Evolutionary conservation across 2,329 filamentous ascomycete species (phyloP), one percentile per base, ranked within the genome.

Genomic region (Venturia carpophila): DNA sequence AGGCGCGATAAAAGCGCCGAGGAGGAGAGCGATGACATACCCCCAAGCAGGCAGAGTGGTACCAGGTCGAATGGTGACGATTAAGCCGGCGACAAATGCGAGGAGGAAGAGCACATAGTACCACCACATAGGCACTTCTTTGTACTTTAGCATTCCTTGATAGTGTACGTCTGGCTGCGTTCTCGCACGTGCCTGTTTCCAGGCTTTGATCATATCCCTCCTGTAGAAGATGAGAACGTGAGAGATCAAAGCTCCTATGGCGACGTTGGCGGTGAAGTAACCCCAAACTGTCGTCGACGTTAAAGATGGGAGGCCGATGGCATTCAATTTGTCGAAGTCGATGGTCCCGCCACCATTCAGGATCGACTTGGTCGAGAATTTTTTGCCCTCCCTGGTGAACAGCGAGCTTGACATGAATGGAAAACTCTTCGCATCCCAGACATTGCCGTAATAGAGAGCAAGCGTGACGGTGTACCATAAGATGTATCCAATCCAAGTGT

Each of bases 21-120:
- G 79, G 39, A 84, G 69, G 43, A 86, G 79, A 72, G 83, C 85
- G 65, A 86, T 75, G 63, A 85, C 72, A 65, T 75, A 77, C 1
- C 74, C 75, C 77, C 77, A 79, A 75, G 75, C 79, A 1, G 79
- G 73, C 24, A 81, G 71, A 65, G 79, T 75, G 0, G 79, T 80
- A 10, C 69, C 67, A 21, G 69, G 74, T 1, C 66, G 70, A 19
- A 73, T 65, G 27, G 70, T 68, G 3, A 70, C 68, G 2, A 69
- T 70, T 13, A 75, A 68, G 10, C 72, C 74, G 17, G 75, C 66
- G 15, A 67, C 70, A 34, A 74, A 66, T 60, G 85, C 84, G 21
- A 83, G 67, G 5, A 72, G 71, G 69, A 88, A 87, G 2, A 88
- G 75, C 2, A 78, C 74, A 70, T 83, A 79, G 55, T 74, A 75